Conservation (phyloP, 306 rosid genomes). For the Hippophae gyantsensis region DNA sequence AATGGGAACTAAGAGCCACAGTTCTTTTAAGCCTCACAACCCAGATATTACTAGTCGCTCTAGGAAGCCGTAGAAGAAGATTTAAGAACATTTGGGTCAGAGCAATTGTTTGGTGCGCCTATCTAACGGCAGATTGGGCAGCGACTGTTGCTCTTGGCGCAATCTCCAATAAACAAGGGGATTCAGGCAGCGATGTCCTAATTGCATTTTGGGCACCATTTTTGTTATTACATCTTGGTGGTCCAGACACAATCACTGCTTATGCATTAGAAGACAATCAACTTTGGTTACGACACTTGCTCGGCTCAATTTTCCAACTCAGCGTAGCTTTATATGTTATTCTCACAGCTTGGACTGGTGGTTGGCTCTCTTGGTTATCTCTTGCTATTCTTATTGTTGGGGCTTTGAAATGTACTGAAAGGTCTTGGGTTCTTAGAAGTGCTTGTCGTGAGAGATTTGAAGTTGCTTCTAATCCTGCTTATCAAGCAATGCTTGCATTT, state of each 20-base stretch:
- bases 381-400: no score
- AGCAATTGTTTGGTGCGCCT: conserved; percentile 18
- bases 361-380: no score
- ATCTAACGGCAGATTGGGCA: conserved; percentile 27
- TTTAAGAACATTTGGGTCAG: background rate
- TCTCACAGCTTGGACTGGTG: no score
- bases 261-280: conserved; percentile 34
- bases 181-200: conserved; percentile 1
- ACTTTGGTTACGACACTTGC: conserved; percentile 11
- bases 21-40: conserved; percentile 17
- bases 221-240: conserved; percentile 33
- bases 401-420: no score
- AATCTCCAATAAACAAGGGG: conserved; percentile 11
- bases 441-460: no score
- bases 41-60: conserved; percentile 17
- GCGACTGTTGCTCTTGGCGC: conserved; percentile 21
- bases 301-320: no score
- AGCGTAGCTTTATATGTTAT: no score
- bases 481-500: no score
- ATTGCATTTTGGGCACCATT: conserved; percentile 36
- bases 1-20: conserved; percentile 18
- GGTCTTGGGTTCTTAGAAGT: no score
- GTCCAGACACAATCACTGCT: conserved; percentile 32
- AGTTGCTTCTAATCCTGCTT: no score
- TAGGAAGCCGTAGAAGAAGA: conserved; percentile 28